Base-by-base conservation (phyloP, 768 basidiomycete genomes). In the Lentinus tigrinus region DNA sequence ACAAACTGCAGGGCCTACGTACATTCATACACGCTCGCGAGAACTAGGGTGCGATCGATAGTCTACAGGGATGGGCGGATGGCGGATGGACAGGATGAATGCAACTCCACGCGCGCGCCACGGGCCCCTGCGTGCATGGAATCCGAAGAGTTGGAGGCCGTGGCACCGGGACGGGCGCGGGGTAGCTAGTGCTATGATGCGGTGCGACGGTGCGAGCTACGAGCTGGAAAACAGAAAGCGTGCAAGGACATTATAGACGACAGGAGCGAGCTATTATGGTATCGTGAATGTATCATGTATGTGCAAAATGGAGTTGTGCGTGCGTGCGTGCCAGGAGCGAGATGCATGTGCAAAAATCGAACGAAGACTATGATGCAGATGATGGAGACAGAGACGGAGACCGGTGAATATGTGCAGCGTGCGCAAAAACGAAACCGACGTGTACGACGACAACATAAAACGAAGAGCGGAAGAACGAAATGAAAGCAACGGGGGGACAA, bases 11-110 rank as follows among this genome's bases (percentile, higher is more conserved):
- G 31, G 31, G 31, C 31, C 38, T 40, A 46, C 50, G 56, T 52
- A 47, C 57, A 36, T 31, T 39, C 27, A 44, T 26, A 42, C 46
- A 26, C 38, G 23, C 47, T 31, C 13, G 52, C 52, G 46, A 43
- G 39, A 58, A 53, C 34, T 39, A 48, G 57, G 57, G 57, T 53
- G 52, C 52, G 57, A 53, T 58, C 51, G 57, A 31, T 47, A 27
- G 21, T 40, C 39, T 42, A 42, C 42, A 27, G 26, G 21, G 23
- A 47, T 47, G 36, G 43, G 26, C 36, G 26, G 39, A 52, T n/a
- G n/a, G n/a, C n/a, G n/a, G n/a, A n/a, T n/a, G n/a, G n/a, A n/a
- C n/a, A n/a, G n/a, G n/a, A n/a, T 40, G 39, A 16, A 47, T 57
- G 56, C 21, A 23, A 44, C 48, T 47, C 26, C 54, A n/a, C 47